These are phyloP conservation scores for Septoria petroselini DNA, from an alignment of 2,329 filamentous ascomycete species.

Conservation along the genomic window DNA sequence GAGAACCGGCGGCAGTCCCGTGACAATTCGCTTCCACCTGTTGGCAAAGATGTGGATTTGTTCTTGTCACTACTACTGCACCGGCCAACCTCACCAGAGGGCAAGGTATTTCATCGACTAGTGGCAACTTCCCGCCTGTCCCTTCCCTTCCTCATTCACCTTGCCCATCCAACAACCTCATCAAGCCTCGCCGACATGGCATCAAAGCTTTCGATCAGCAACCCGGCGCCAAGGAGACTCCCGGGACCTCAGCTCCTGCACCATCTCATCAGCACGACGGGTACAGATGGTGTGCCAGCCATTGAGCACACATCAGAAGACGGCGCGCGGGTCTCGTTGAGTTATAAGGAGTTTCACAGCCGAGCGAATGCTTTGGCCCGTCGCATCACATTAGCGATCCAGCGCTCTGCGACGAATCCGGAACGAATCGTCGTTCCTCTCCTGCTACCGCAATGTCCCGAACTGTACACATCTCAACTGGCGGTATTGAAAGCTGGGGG, in stretches of 20 bases:
- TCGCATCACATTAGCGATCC: conserved; percentile 43
- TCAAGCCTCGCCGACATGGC: conserved; percentile 14
- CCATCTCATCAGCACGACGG: conserved; percentile 56
- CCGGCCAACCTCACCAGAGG: neutral
- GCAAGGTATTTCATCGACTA: conserved; percentile 1
- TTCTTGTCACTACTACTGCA: neutral
- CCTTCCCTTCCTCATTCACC: neutral
- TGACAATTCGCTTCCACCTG: neutral
- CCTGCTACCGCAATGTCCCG: conserved; percentile 70
- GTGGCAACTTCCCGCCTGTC: neutral
- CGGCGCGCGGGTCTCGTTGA: conserved; percentile 49
- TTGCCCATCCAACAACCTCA: neutral
- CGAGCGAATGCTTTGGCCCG: conserved; percentile 57
- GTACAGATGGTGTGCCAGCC: conserved; percentile 47
- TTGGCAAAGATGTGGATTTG: conserved; percentile 2
- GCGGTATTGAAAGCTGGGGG: conserved; percentile 77
- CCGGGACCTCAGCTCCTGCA: conserved; percentile 58
- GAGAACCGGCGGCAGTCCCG: neutral
- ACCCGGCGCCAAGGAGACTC: conserved; percentile 52
- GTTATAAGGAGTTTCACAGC: conserved; percentile 62
- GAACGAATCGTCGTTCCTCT: conserved; percentile 63
- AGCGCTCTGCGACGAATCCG: conserved; percentile 18
- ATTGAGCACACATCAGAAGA: conserved; percentile 61
- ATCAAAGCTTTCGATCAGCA: conserved; percentile 54
- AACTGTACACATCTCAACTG: conserved; percentile 73